A percentile compares a stretch with the other conserved stretches of the same genome.
These are phyloP conservation scores for Fraxinus angustifolia DNA, from an alignment of 305 asterid genomes.

Conservation along the genomic window DNA sequence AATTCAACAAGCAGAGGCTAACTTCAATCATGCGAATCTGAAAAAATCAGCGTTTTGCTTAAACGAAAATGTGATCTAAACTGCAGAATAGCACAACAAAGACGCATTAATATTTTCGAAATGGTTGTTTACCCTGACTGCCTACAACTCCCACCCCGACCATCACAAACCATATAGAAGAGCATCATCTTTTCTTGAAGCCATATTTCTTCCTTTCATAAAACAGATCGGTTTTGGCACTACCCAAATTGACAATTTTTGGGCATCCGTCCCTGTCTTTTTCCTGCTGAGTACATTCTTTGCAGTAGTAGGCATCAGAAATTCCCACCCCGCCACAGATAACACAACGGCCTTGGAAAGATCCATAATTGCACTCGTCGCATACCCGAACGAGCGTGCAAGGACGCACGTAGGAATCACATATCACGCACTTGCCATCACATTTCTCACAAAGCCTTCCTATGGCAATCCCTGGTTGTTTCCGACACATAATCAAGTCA, in stretches of 20 bases:
- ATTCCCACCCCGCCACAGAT: slow-evolving; percentile 47
- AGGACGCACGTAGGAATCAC: slow-evolving; percentile 63
- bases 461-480: slow-evolving; percentile 66
- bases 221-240: slow-evolving; percentile 79
- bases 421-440: slow-evolving; percentile 61
- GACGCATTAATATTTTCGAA: background rate
- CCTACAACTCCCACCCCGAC: background rate
- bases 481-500: slow-evolving; percentile 66
- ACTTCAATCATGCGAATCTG: background rate
- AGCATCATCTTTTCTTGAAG: slow-evolving; percentile 53
- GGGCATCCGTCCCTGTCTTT: slow-evolving; percentile 77
- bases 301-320: slow-evolving; percentile 45
- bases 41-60: background rate
- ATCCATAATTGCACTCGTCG: slow-evolving; percentile 42
- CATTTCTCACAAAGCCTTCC: slow-evolving; percentile 67
- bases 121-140: background rate
- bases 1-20: background rate
- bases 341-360: slow-evolving; percentile 42
- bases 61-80: background rate
- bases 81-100: background rate
- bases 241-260: slow-evolving; percentile 75
- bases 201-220: slow-evolving; percentile 81
- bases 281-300: slow-evolving; percentile 48
- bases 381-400: slow-evolving; percentile 50
- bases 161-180: background rate